Conservation (phyloP, 2,329 filamentous ascomycete species). For the Neonectria sp. region DNA sequence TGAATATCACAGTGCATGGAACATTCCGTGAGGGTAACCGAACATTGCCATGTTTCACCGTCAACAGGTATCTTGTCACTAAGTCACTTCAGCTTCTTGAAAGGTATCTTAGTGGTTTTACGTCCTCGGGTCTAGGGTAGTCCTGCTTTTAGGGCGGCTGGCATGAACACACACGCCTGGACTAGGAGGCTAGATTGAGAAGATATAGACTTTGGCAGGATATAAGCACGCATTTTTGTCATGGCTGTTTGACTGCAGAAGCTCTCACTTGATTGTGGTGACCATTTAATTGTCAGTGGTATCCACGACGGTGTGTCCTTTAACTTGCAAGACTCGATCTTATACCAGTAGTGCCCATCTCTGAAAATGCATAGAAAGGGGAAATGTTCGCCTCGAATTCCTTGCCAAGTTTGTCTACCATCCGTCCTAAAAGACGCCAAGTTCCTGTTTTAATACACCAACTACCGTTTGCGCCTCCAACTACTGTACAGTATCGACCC, state of each 20-base stretch:
- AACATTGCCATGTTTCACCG: neutral
- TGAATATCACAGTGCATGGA: neutral
- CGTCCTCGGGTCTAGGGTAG: neutral
- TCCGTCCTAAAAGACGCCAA: conserved; percentile 29
- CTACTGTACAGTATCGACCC: conserved; percentile 28
- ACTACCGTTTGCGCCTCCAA: conserved; percentile 4
- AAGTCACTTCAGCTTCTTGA: too few relatives aligned
- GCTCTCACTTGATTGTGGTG: neutral
- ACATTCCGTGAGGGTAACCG: neutral
- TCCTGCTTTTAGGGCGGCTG: too few relatives aligned
- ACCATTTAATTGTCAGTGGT: neutral
- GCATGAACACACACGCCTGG: neutral
- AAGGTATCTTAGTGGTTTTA: neutral
- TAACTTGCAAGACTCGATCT: neutral
- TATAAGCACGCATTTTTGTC: neutral
- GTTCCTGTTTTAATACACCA: conserved; percentile 17
- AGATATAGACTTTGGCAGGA: neutral
- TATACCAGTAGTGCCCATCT: neutral
- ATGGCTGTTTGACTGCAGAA: neutral
- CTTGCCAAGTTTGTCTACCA: conserved; percentile 12
- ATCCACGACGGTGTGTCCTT: neutral
- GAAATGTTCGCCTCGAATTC: conserved; percentile 21
- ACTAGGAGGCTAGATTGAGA: neutral
- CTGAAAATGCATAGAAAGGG: neutral
- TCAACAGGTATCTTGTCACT: neutral